Evolutionary conservation across 2,329 filamentous ascomycete species (phyloP), one percentile per base, ranked within the genome.

Genomic region (Colletotrichum phormii): DNA sequence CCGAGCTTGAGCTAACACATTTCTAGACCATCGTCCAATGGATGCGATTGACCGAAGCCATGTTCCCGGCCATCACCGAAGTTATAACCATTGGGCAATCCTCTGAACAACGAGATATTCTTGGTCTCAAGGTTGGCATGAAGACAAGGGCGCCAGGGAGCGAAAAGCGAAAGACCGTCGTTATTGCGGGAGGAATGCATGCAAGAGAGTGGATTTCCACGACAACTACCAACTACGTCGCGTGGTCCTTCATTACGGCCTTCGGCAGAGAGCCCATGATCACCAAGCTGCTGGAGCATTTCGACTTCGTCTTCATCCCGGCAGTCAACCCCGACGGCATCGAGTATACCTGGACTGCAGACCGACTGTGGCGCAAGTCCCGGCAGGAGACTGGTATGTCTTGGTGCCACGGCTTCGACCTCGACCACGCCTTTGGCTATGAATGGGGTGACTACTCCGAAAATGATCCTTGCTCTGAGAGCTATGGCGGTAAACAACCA

Each of bases 201-300:
- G 96, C 95, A 3, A 90, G 97, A 49, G 97, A 99, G 86, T 99
- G 97, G 97, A 97, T 99, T 76, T 94, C 95, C 59, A 95, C 93
- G 0, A 97, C 93, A 78, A 97, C 95, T 0, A 94, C 97, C 64
- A 97, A 93, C 78, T 98, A 97, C 78, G 85, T 98, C 35, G 95
- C 96, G 11, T 98, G 97, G 89, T 94, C 91, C 18, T 88, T 98
- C 60, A 94, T 98, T 77, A 95, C 93, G 0, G 90, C 91, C 5
- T 97, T 96, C 81, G 94, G 93, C 73, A 94, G 94, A 75, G 86
- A 89, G 82, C 88, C 79, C 74, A 88, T 85, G 82, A 92, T 97
- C 66, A 95, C 93, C 24, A 92, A 91, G 73, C 87, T 98, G 9
- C 88, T 99, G 4, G 88, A 97, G 75, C 88, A 93, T 67, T 98